Conservation (phyloP, 768 basidiomycete genomes). For the Mycena olivaceomarginata region DNA sequence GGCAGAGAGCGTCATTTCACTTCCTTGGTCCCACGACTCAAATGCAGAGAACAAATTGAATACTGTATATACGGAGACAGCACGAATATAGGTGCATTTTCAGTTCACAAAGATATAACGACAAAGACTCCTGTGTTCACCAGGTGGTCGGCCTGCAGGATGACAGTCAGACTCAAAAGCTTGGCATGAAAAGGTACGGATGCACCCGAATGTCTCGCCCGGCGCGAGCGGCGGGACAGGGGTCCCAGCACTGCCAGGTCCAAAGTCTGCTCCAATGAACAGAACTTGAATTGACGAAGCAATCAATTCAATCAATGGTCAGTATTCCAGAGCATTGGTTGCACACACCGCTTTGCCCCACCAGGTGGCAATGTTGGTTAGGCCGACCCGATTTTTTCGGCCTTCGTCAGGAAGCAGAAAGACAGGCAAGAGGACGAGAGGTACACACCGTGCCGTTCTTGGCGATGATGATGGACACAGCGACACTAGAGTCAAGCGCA, state of each 20-base stretch:
- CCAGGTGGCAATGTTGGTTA: slow-evolving; percentile 54
- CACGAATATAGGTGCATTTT: too few relatives aligned
- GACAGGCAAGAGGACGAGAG: background rate
- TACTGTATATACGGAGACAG: too few relatives aligned
- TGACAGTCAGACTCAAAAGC: background rate
- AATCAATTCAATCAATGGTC: too few relatives aligned
- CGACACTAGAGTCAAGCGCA: slow-evolving; percentile 82
- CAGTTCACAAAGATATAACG: too few relatives aligned
- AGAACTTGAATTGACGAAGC: slow-evolving; percentile 36
- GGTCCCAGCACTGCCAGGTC: slow-evolving; percentile 45
- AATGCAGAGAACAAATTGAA: too few relatives aligned
- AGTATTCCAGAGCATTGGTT: too few relatives aligned
- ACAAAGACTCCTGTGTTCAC: background rate
- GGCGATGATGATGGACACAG: slow-evolving; percentile 73
- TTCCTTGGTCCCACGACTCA: background rate
- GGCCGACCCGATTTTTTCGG: slow-evolving; percentile 51
- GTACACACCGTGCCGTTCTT: slow-evolving; percentile 57
- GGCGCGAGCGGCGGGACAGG: slow-evolving; percentile 54
- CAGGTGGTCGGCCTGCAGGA: slow-evolving; percentile 29
- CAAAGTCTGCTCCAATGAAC: slow-evolving; percentile 49
- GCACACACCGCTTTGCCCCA: slow-evolving; percentile 59
- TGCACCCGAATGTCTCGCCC: slow-evolving; percentile 57
- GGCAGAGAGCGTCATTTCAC: slow-evolving; percentile 60
- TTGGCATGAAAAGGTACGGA: background rate
- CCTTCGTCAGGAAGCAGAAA: background rate